Conservation (phyloP, 768 basidiomycete genomes). For the Cubamyces sp. region DNA sequence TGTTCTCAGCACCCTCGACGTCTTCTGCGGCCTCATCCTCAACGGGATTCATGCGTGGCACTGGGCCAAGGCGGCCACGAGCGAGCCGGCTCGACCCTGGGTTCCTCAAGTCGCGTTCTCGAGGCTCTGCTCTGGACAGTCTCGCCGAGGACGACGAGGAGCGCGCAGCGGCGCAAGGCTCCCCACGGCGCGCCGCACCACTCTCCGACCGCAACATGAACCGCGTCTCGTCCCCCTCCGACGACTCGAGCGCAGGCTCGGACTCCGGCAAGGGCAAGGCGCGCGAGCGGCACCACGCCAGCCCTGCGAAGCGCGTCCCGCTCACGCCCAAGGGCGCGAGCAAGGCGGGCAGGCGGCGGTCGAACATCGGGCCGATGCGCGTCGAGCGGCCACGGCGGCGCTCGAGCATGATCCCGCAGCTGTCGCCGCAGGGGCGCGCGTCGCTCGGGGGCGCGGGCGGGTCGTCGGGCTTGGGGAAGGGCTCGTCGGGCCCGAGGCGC, state of each 20-base stretch:
- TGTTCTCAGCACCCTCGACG: conserved; percentile 39
- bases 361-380: conserved; percentile 77
- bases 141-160: conserved; percentile 77
- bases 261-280: conserved; percentile 36
- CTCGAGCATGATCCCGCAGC: conserved; percentile 81
- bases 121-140: conserved; percentile 56
- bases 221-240: conserved; percentile 39
- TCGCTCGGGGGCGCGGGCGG: conserved; percentile 34
- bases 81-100: conserved; percentile 70
- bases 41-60: conserved; percentile 16
- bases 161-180: conserved; percentile 24
- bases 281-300: conserved; percentile 40
- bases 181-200: conserved; percentile 42
- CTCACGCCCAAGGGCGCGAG: conserved; percentile 45
- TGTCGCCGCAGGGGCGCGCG: conserved; percentile 51
- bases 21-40: conserved; percentile 19
- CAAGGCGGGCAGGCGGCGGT: conserved; percentile 59
- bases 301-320: conserved; percentile 55
- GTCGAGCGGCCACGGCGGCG: conserved; percentile 73
- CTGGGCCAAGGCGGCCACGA: conserved; percentile 50
- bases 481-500: conserved; percentile 41
- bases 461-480: conserved; percentile 21
- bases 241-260: conserved; percentile 34
- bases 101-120: conserved; percentile 61
- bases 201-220: conserved; percentile 75